These are phyloP conservation scores for Aspergillus proliferans DNA, from an alignment of 2,329 filamentous ascomycete genomes.

Conservation along the genomic window DNA sequence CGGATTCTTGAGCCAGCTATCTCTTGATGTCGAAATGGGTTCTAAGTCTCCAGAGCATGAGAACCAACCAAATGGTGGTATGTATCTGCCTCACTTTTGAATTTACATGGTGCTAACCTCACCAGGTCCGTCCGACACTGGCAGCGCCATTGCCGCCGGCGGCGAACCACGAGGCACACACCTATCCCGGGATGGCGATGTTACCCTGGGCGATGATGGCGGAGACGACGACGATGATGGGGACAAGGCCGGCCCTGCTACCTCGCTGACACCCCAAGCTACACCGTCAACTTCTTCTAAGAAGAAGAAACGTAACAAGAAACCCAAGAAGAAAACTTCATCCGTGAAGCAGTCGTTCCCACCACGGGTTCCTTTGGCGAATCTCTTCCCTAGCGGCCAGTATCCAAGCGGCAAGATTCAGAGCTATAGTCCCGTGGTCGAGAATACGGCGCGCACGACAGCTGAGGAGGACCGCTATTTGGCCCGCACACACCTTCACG, in stretches of 20 bases:
- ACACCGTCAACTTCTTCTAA: slow-evolving; percentile 29
- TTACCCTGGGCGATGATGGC: slow-evolving; percentile 31
- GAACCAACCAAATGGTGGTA: too few species aligned
- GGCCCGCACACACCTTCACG: slow-evolving; percentile 34
- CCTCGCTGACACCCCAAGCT: slow-evolving; percentile 14
- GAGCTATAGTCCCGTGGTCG: slow-evolving; percentile 15
- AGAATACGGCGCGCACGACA: slow-evolving; percentile 43
- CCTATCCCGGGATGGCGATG: slow-evolving; percentile 40
- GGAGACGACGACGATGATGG: slow-evolving; percentile 14
- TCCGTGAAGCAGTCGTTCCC: slow-evolving; percentile 38
- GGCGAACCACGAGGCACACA: slow-evolving; percentile 41
- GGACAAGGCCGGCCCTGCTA: slow-evolving; percentile 9
- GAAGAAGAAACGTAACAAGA: slow-evolving; percentile 36
- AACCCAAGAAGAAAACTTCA: slow-evolving; percentile 6
- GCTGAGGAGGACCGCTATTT: slow-evolving; percentile 43
- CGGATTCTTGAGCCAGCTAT: too few species aligned
- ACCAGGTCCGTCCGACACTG: slow-evolving; percentile 18
- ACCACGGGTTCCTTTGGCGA: slow-evolving; percentile 41
- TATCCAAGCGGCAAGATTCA: slow-evolving; percentile 44
- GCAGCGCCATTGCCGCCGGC: slow-evolving; percentile 20
- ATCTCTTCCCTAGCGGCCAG: slow-evolving; percentile 38
- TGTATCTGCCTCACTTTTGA: neutral
- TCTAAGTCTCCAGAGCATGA: too few species aligned
- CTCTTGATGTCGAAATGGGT: too few species aligned
- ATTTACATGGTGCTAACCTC: slow-evolving; percentile 5